Evolutionary conservation across 2,329 filamentous ascomycete species (phyloP).

Genomic region (Xylariaceae sp.): DNA sequence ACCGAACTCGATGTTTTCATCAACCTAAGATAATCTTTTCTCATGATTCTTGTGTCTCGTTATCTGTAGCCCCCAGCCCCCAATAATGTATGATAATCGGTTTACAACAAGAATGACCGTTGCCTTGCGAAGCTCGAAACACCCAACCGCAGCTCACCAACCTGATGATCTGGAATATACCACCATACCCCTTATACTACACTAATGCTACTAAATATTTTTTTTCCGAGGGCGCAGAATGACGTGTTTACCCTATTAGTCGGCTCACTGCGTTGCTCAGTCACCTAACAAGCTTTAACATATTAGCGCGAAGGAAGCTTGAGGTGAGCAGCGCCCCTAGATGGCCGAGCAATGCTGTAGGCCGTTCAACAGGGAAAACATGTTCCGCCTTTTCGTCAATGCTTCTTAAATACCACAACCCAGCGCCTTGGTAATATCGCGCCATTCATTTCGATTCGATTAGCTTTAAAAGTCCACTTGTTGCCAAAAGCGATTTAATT

Average conservation of each 20-base stretch:
- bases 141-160: not conserved
- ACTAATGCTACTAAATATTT: not conserved
- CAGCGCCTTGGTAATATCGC: not conserved
- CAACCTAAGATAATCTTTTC: not conserved
- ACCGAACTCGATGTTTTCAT: too few relatives aligned
- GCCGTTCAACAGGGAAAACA: too few relatives aligned
- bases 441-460: not conserved
- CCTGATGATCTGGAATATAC: not conserved
- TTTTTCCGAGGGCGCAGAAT: not conserved
- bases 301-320: too few relatives aligned
- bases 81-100: not conserved
- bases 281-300: too few relatives aligned
- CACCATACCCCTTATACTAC: not conserved
- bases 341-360: not conserved
- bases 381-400: not conserved
- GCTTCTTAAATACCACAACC: not conserved
- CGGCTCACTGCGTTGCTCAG: too few relatives aligned
- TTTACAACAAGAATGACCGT: not conserved
- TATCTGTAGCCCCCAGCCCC: not conserved
- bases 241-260: too few relatives aligned
- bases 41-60: constrained; percentile 4
- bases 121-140: not conserved
- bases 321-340: not conserved
- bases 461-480: not conserved
- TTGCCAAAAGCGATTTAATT: not conserved